Evolutionary conservation across 495 filamentous ascomycete species (phyloP).

Genomic region (Tuber microsphaerosporum): DNA sequence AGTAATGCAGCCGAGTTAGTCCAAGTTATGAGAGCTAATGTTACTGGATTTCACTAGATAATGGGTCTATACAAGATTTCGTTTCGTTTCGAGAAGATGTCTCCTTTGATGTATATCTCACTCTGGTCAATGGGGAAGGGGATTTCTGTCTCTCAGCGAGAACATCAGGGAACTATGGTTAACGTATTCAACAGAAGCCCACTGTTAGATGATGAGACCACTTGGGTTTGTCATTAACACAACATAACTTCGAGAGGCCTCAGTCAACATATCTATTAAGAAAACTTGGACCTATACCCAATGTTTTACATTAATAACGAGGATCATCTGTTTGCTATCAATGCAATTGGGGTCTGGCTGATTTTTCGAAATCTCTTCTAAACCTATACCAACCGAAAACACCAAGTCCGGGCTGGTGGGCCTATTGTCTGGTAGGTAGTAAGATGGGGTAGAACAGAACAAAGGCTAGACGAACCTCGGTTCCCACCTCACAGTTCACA

Average conservation of each 20-base stretch:
- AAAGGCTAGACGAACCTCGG: neutral
- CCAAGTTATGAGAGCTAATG: neutral
- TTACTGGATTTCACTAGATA: neutral
- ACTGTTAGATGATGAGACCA: neutral
- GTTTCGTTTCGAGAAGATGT: neutral
- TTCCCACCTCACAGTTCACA: neutral
- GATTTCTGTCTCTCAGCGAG: neutral
- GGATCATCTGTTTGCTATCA: neutral
- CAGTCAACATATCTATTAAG: neutral
- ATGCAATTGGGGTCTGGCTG: neutral
- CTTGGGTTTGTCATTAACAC: neutral
- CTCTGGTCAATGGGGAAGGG: neutral
- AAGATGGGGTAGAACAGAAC: neutral
- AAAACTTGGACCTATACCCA: neutral
- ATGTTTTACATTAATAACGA: neutral
- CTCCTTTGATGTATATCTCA: neutral
- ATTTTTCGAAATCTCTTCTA: neutral
- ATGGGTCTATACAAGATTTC: neutral
- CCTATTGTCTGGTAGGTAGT: neutral
- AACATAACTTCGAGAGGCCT: neutral
- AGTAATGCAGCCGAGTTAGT: neutral
- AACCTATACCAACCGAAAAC: neutral
- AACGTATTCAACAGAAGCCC: neutral
- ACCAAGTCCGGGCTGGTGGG: neutral
- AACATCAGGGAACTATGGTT: neutral